Evolutionary conservation across 331 rosid genomes (phyloP).

Genomic region (Arachis monticola): DNA sequence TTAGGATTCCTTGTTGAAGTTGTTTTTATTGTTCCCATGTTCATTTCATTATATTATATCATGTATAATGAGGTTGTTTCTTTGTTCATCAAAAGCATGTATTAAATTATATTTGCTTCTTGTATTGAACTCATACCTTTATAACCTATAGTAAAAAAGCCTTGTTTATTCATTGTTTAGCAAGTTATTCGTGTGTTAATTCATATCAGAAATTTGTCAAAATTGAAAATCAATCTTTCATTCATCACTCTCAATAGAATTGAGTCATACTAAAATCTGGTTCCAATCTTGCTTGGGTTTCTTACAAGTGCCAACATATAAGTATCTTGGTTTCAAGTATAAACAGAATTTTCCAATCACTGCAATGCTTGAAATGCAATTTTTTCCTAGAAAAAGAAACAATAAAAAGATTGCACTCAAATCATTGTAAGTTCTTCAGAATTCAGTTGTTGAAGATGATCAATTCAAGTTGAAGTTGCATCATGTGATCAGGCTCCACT

Average conservation of each 20-base stretch:
- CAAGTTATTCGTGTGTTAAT: background rate
- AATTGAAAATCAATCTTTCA: slow-evolving; percentile 3
- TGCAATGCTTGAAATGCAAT: slow-evolving; percentile 8
- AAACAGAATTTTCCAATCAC: slow-evolving; percentile 21
- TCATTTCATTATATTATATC: slow-evolving; percentile 43
- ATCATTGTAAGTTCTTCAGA: background rate
- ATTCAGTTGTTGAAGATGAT: background rate
- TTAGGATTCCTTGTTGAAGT: slow-evolving; percentile 38
- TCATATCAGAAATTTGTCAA: slow-evolving; percentile 6
- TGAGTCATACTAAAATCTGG: background rate
- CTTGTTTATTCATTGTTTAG: slow-evolving; percentile 33
- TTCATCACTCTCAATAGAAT: slow-evolving; percentile 5
- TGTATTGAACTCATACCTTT: slow-evolving; percentile 32
- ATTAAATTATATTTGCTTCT: slow-evolving; percentile 33
- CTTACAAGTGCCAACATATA: background rate
- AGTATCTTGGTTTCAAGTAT: slow-evolving; percentile 13
- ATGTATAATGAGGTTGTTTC: slow-evolving; percentile 61
- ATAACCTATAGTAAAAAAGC: slow-evolving; percentile 19
- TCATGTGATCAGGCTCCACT: slow-evolving; percentile 64
- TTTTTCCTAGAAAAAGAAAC: background rate
- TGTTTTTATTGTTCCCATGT: slow-evolving; percentile 40
- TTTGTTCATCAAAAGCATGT: slow-evolving; percentile 41
- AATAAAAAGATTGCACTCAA: background rate
- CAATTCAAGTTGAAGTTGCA: slow-evolving; percentile 9
- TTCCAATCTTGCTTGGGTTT: slow-evolving; percentile 23